Conservation (phyloP, 176 grass and related monocot species). For the Oryza glumipatula region DNA sequence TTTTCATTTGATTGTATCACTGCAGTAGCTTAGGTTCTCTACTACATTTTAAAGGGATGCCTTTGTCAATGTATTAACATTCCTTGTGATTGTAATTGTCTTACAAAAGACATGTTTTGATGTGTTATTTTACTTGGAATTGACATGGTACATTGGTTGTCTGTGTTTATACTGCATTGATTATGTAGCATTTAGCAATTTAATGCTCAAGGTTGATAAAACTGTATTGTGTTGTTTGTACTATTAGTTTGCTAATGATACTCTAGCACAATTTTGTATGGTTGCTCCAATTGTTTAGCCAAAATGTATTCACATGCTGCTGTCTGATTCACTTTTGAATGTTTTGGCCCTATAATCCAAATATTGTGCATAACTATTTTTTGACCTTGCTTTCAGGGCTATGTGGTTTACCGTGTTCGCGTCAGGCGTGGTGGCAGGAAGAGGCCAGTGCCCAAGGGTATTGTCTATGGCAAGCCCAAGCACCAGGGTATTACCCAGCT, state of each 20-base stretch:
- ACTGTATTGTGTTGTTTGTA: background rate
- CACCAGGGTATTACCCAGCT: conserved; percentile 92
- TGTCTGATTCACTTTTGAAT: background rate
- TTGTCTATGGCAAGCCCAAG: conserved; percentile 91
- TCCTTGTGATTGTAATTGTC: no score
- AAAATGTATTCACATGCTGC: background rate
- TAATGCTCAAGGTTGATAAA: background rate
- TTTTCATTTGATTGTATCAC: no score
- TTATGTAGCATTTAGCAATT: background rate
- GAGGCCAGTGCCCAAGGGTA: conserved; percentile 82
- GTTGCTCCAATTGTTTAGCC: background rate
- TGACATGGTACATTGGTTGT: background rate
- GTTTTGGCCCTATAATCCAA: background rate
- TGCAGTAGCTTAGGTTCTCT: no score
- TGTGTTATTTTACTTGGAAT: no score
- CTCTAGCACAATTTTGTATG: background rate
- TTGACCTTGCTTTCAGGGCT: conserved; percentile 39
- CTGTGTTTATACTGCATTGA: background rate
- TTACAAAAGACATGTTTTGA: background rate
- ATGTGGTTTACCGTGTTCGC: conserved; percentile 63
- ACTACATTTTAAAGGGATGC: no score
- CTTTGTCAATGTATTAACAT: no score
- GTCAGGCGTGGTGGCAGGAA: conserved; percentile 80
- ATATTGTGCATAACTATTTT: background rate
- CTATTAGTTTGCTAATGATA: background rate